Base-by-base conservation (phyloP, 495 filamentous ascomycete genomes). In the Talaromyces wortmannii region DNA sequence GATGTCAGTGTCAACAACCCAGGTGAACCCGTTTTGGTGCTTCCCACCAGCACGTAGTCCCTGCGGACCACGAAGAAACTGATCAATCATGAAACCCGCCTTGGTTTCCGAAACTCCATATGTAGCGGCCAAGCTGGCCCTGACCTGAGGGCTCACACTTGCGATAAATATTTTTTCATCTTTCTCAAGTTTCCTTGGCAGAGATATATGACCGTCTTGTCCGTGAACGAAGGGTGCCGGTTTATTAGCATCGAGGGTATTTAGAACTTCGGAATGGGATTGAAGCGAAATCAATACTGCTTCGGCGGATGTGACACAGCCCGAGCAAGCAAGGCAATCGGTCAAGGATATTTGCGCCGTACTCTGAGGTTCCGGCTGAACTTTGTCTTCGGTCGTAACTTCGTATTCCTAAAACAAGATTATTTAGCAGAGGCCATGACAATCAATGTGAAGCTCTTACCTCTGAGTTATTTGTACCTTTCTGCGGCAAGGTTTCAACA, bases 251-350 rank as follows among this genome's bases (percentile, higher is more conserved):
- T 96, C 88, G 11, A 98, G 81, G 2, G 86, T 84, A 57, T 80
- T 83, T 12, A 98, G 82, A 6, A 97, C 92, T 67, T 98, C 94
- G 12, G 82, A 77, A 68, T 97, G 94, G 49, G 88, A 92, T 68
- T 98, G 94, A 49, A 97, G 76, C 29, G 86, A 90, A 47, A 98
- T 90, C 30, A 98, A 80, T 11, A 98, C 89, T 5, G 94, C 94
- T 69, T 98, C 94, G 16, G 95, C 94, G 11, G 91, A 95, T 4
- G 94, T 98, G 16, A 98, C 95, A 69, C 94, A 98, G 48, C 94
- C 94, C 18, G 94, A 97, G 67, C 94, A 98, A 46, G 94, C 94
- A 47, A 98, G 85, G 65, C 94, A 98, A 69, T 98, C 94, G 13
- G 94, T 98, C 55, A 98, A 81, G 47, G 91, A 96, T 56, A 98